Evolutionary conservation across 768 basidiomycete genomes (phyloP), one percentile per base, ranked within the genome.

Genomic region (Trametes maxima): DNA sequence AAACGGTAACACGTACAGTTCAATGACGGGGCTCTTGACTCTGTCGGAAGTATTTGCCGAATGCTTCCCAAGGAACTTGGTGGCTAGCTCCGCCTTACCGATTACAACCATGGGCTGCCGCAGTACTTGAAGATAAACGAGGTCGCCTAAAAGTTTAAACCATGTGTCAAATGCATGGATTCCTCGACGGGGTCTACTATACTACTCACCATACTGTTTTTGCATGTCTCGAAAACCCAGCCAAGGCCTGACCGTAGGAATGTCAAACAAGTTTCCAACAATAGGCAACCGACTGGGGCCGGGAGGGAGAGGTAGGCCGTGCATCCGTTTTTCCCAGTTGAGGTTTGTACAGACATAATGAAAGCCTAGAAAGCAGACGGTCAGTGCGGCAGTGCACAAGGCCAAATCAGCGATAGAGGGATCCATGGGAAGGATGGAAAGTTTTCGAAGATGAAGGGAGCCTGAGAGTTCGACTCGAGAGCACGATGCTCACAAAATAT

Each of bases 1-100:
- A 16, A 28, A 1, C 25, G 13, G 13, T n/a, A 16, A 39, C 0
- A 63, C 66, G 22, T 48, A 70, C 68, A 72, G 49, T 33, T 69
- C 57, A 11, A 54, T 37, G 62, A 70, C 53, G 28, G 47, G 25
- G 5, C 58, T 36, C 14, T 28, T 19, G 11, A 53, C 62, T 11
- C 70, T 54, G 54, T 68, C 68, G 0, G 66, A 65, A 10, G 67
- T 65, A 42, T 52, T 64, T 5, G 61, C 40, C 1, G 28, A 33
- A 33, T 33, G 28, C 8, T 67, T 67, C 37, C 67, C 66, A 12
- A 69, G 49, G 8, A 62, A 43, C 19, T 67, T 62, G 4, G 16
- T 35, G 16, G 57, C 61, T 1, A 50, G 25, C 14, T 52, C 17
- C 1, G 54, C 47, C 21, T 19, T 35, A 8, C 59, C 60, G 2